Percentiles rank a stretch among this genome's conserved stretches.
Conservation (phyloP, 2,329 filamentous ascomycete genomes). For the Pseudogymnoascus sp. region DNA sequence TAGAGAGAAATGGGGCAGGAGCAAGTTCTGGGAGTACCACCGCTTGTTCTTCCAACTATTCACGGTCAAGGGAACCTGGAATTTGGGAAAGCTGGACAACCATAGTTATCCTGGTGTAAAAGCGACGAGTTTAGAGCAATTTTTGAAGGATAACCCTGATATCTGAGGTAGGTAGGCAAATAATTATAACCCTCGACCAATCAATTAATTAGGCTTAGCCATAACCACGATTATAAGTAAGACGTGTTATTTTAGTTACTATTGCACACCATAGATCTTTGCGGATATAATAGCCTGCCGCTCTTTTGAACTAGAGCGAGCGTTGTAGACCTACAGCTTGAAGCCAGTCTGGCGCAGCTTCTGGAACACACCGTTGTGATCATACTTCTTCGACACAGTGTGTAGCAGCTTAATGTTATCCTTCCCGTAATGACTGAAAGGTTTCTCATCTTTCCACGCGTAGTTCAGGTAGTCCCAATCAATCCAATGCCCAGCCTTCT, state of each 20-base stretch:
- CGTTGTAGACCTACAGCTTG: conserved; percentile 27
- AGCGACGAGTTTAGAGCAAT: neutral
- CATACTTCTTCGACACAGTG: conserved; percentile 31
- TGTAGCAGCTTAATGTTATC: conserved; percentile 32
- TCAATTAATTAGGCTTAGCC: neutral
- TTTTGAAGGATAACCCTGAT: neutral
- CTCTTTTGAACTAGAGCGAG: neutral
- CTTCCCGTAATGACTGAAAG: conserved; percentile 35
- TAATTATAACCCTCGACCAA: neutral
- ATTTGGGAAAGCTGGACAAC: neutral
- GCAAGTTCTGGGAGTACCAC: conserved; percentile 4
- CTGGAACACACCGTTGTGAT: conserved; percentile 34
- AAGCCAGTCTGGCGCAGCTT: conserved; percentile 21
- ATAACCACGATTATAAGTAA: neutral
- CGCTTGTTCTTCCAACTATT: conserved; percentile 6
- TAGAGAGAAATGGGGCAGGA: neutral
- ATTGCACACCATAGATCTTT: neutral
- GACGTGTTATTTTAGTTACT: too few relatives aligned
- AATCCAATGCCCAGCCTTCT: conserved; percentile 12
- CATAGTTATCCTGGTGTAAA: neutral
- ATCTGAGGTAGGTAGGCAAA: neutral
- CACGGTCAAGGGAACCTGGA: conserved; percentile 10
- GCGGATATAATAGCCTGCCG: neutral
- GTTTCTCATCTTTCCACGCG: conserved; percentile 35
- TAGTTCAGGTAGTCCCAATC: conserved; percentile 42